phyloP scores from a whole-genome alignment of 495 filamentous ascomycete species.

The Lophium mytilinum region DNA sequence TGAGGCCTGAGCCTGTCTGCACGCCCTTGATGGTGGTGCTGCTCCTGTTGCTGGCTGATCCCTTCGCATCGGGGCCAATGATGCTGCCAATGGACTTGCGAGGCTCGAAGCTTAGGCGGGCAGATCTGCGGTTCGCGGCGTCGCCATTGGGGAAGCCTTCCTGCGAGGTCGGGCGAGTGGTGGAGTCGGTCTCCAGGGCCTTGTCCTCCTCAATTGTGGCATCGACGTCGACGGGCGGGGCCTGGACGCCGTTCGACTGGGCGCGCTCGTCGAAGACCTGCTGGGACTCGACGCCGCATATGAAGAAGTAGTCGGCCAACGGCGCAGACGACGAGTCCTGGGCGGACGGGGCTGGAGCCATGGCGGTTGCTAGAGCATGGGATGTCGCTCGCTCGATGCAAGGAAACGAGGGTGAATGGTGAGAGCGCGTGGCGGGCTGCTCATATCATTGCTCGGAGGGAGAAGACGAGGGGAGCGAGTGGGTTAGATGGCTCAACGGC shows the following conservation, averaged over 20 bases:
- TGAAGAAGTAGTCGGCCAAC: conserved; percentile 98
- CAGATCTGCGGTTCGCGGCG: conserved; percentile 54
- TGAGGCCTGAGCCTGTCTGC: conserved; percentile 36
- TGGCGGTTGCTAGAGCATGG: conserved; percentile 18
- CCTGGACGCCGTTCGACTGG: conserved; percentile 25
- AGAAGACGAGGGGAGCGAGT: too few species aligned
- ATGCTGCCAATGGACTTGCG: conserved; percentile 59
- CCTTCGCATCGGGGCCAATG: conserved; percentile 48
- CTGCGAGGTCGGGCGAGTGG: conserved; percentile 48
- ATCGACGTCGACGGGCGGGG: conserved; percentile 50
- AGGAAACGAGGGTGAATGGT: conserved; percentile 12
- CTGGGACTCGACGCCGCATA: conserved; percentile 76
- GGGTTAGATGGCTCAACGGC: too few species aligned
- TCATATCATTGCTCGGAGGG: too few species aligned
- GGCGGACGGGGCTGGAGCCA: conserved; percentile 26
- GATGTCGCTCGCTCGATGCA: conserved; percentile 2
- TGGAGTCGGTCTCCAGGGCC: conserved; percentile 34
- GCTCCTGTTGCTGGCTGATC: conserved; percentile 76
- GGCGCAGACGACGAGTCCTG: conserved; percentile 53
- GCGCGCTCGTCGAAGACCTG: conserved; percentile 49
- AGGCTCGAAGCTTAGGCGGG: conserved; percentile 53
- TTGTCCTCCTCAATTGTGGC: conserved; percentile 77
- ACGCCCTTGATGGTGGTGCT: conserved; percentile 63
- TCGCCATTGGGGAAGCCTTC: conserved; percentile 44
- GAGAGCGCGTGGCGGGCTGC: neutral